Base-by-base conservation (phyloP, 345 rosid genomes). In the Camelina laxa region DNA sequence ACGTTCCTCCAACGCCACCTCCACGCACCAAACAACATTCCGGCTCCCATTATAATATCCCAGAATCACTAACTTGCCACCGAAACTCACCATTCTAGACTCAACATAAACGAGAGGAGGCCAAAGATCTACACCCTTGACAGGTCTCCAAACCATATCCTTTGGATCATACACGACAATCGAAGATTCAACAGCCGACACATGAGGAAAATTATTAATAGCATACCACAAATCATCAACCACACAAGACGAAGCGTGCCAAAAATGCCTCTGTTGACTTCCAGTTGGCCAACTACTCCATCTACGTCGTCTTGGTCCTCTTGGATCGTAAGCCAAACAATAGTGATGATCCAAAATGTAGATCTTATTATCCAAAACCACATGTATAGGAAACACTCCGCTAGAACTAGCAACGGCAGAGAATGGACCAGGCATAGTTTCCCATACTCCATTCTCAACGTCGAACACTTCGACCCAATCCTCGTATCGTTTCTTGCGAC, bases 391-490 rank as follows among this genome's bases (percentile, higher is more conserved):
- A 62, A 41, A 62, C 21, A 1, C 1, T 60, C 12, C 19, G 1
- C 0, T 7, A 3, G 5, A 2, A 20, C 33, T 3, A 60, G 19
- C 17, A 20, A 0, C 3, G 16, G 1, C 0, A 36, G 27, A 4
- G 17, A 12, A 12, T 13, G 6, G 0, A 38, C 17, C 12, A 60
- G 11, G 48, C 16, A 38, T 17, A 38, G 17, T 13, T 41, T 2
- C 1, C 66, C 74, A 70, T 19, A 0, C 9, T 16, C 9, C 6
- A 0, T 0, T 14, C 45, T 21, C 36, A 0, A 59, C 16, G 21
- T 70, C 58, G 8, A 59, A 70, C 16, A 7, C 24, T 35, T 70
- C 48, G 1, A 59, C 17, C 58, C 48, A 65, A 20, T 70, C 17
- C 0, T 0, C 0, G 2, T 5, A 2, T 11, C 2, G n/a, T 15